phyloP scores from a whole-genome alignment of 352 stramenopile genomes.

The Plasmopara muralis region DNA sequence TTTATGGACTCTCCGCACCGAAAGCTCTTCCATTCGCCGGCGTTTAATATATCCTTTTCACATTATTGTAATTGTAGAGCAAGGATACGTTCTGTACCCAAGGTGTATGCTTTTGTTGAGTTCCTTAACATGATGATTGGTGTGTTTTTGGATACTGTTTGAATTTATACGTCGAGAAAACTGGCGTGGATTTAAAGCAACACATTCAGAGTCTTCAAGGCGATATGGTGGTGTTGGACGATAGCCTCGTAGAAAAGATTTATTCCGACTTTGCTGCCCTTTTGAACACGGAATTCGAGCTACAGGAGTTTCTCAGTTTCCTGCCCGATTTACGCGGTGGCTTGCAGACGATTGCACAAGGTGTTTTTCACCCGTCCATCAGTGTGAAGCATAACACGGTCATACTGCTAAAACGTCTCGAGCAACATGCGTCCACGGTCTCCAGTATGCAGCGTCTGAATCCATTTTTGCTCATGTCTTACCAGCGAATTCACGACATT shows the following conservation, averaged over 20 bases:
- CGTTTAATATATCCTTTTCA: constrained; percentile 82
- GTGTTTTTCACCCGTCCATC: constrained; percentile 82
- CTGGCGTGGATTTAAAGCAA: constrained; percentile 69
- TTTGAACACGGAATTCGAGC: constrained; percentile 63
- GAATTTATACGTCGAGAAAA: constrained; percentile 56
- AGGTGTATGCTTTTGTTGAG: not conserved
- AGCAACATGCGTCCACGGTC: constrained; percentile 67
- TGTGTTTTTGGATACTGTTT: constrained; percentile 13
- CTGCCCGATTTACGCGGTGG: constrained; percentile 69
- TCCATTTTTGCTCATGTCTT: constrained; percentile 78
- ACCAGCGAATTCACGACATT: constrained; percentile 75
- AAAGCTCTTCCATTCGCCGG: constrained; percentile 41
- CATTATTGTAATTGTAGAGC: constrained; percentile 40
- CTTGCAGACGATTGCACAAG: constrained; percentile 74
- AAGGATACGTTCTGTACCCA: constrained; percentile 3
- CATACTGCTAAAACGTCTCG: constrained; percentile 77
- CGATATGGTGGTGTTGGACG: constrained; percentile 67
- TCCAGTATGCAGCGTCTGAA: constrained; percentile 68
- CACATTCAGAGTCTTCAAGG: constrained; percentile 75
- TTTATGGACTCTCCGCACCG: constrained; percentile 57
- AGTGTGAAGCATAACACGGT: constrained; percentile 87
- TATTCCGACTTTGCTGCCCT: constrained; percentile 77
- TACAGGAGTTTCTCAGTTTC: constrained; percentile 82
- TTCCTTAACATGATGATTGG: constrained; percentile 42
- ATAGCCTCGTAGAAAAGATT: constrained; percentile 71